These are phyloP conservation scores for Neostapfia colusana DNA, from an alignment of 176 grass and related monocot genomes.

Conservation along the genomic window DNA sequence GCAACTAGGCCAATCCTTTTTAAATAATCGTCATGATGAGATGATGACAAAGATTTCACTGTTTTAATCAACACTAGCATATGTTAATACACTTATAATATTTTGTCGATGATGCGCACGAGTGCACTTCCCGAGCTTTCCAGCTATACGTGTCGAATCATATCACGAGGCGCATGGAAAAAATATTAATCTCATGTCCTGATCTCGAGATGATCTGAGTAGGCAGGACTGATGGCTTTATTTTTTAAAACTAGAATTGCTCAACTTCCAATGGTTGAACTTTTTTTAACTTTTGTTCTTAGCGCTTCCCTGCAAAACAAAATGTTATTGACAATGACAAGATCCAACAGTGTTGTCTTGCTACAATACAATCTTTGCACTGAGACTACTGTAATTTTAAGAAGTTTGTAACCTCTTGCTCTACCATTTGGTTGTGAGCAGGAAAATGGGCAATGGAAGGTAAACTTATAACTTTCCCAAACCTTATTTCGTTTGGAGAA, in stretches of 20 bases:
- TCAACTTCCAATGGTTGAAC: constrained; percentile 41
- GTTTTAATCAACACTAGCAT: constrained; percentile 58
- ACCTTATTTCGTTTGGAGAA: constrained; percentile 23
- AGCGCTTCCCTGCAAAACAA: constrained; percentile 36
- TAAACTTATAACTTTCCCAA: constrained; percentile 20
- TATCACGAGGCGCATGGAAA: constrained; percentile 54
- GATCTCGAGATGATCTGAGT: constrained; percentile 61
- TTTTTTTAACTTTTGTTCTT: constrained; percentile 45
- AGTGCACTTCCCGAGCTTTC: constrained; percentile 92
- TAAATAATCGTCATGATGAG: constrained; percentile 57
- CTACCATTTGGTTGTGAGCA: not conserved
- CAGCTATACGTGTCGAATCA: constrained; percentile 72
- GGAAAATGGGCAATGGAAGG: constrained; percentile 39
- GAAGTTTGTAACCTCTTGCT: constrained; percentile 18
- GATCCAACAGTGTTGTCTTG: constrained; percentile 31
- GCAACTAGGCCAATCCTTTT: constrained; percentile 53
- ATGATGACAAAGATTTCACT: constrained; percentile 84
- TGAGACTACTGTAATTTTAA: constrained; percentile 23
- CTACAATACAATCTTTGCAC: constrained; percentile 32
- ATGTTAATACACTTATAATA: constrained; percentile 55
- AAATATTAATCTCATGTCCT: constrained; percentile 48
- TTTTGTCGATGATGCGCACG: constrained; percentile 66
- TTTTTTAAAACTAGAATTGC: constrained; percentile 49
- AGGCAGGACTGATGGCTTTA: constrained; percentile 37
- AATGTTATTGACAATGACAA: constrained; percentile 43